These are phyloP conservation scores for Zygoascus bituminiphila DNA, from an alignment of 805 yeast species.

Conservation along the genomic window DNA sequence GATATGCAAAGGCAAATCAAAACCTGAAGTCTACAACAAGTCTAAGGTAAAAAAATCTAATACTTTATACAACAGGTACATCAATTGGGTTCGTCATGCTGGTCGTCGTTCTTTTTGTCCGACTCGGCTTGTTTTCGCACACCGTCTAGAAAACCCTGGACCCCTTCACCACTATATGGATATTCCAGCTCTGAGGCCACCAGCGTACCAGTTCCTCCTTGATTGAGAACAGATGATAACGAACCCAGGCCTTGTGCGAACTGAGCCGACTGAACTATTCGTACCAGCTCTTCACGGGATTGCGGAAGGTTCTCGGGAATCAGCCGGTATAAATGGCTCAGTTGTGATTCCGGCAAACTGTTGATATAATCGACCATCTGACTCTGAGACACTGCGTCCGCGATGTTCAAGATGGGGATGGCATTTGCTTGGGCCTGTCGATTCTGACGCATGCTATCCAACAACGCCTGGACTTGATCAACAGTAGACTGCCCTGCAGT, in stretches of 20 bases:
- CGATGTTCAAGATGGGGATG: constrained; percentile 29
- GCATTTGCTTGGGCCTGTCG: no score
- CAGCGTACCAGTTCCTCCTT: constrained; percentile 34
- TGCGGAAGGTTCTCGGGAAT: constrained; percentile 38
- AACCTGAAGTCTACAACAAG: background rate
- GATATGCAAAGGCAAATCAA: no score
- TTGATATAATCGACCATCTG: constrained; percentile 31
- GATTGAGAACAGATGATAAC: constrained; percentile 39
- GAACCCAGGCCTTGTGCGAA: constrained; percentile 37
- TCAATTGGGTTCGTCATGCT: background rate
- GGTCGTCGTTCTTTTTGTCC: constrained; percentile 4
- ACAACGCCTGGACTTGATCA: background rate
- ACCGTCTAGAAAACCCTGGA: constrained; percentile 41
- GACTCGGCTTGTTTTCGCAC: constrained; percentile 25
- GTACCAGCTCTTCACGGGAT: constrained; percentile 33
- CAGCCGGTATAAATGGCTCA: constrained; percentile 28
- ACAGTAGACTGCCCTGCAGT: background rate
- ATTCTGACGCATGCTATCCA: background rate
- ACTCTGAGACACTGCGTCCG: constrained; percentile 31
- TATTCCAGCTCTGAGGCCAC: constrained; percentile 42
- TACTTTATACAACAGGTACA: no score
- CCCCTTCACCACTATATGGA: constrained; percentile 48
- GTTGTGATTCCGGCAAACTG: constrained; percentile 26
- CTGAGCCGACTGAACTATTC: constrained; percentile 41
- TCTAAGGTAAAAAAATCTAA: background rate